phyloP scores from a whole-genome alignment of 2,329 filamentous ascomycete species.

The Aureobasidium lini region DNA sequence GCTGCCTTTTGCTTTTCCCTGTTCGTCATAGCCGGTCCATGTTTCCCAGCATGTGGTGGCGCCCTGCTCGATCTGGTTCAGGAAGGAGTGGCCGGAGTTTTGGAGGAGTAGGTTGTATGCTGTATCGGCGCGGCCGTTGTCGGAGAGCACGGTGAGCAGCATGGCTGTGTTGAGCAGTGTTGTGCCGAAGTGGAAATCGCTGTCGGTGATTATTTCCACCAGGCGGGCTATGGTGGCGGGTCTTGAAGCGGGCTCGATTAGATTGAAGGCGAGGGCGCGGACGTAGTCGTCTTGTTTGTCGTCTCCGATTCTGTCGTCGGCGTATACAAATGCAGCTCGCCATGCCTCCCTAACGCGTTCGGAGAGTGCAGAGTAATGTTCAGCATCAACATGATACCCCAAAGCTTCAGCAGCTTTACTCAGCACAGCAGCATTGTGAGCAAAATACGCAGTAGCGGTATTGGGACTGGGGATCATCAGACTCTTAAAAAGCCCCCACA shows the following conservation, averaged over 20 bases:
- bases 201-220: conserved; percentile 1
- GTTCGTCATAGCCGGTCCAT: conserved; percentile 1
- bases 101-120: conserved; percentile 6
- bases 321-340: not conserved
- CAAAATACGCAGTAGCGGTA: conserved; percentile 9
- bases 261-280: not conserved
- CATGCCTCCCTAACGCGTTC: not conserved
- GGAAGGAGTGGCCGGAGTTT: not conserved
- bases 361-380: not conserved
- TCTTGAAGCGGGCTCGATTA: not conserved
- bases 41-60: conserved; percentile 7
- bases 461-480: conserved; percentile 4
- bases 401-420: not conserved
- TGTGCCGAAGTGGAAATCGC: conserved; percentile 1
- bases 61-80: conserved; percentile 2
- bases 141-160: not conserved
- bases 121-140: conserved; percentile 2
- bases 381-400: not conserved
- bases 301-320: not conserved
- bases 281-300: conserved; percentile 12
- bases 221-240: not conserved
- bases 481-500: conserved; percentile 11
- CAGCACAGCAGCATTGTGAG: not conserved
- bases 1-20: not conserved
- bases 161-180: conserved; percentile 9